Evolutionary conservation across 495 filamentous ascomycete species (phyloP).

Genomic region (Pseudotulostoma volvatum): DNA sequence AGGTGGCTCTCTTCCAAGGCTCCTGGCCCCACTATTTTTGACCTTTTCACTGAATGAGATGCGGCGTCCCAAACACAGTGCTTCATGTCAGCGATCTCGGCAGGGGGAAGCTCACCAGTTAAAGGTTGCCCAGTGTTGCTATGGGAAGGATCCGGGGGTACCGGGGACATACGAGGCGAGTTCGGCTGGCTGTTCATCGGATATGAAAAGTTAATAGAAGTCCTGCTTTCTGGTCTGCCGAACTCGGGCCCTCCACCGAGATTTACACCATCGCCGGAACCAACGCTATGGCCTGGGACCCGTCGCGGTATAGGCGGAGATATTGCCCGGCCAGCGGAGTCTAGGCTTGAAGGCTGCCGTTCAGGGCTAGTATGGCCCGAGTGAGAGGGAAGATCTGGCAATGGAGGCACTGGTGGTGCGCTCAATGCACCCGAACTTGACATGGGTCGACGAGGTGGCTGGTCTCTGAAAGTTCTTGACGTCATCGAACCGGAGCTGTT

Average conservation of each 20-base stretch:
- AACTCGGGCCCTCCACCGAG: conserved; percentile 12
- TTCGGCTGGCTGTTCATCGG: conserved; percentile 42
- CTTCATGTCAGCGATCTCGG: conserved; percentile 18
- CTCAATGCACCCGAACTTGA: conserved; percentile 20
- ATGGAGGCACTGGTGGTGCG: conserved; percentile 55
- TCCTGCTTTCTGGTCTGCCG: conserved; percentile 43
- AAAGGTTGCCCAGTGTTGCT: conserved; percentile 6
- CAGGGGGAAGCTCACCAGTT: conserved; percentile 8
- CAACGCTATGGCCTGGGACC: background rate
- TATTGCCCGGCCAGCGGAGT: conserved; percentile 32
- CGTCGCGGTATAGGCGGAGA: conserved; percentile 21
- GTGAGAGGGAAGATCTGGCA: conserved; percentile 36
- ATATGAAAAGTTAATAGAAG: conserved; percentile 76
- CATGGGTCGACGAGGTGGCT: conserved; percentile 40
- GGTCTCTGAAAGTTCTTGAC: conserved; percentile 63
- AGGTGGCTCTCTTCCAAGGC: conserved; percentile 30
- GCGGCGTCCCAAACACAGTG: conserved; percentile 27
- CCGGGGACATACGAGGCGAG: conserved; percentile 17
- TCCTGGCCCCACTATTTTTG: conserved; percentile 18
- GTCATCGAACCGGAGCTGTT: conserved; percentile 70
- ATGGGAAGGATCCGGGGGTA: conserved; percentile 6
- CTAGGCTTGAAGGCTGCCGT: conserved; percentile 37
- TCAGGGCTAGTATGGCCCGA: conserved; percentile 13
- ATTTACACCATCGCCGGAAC: background rate
- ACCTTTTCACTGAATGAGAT: conserved; percentile 35